These are phyloP conservation scores for Penicillium subrubescens DNA, from an alignment of 495 filamentous ascomycete genomes.

Conservation along the genomic window DNA sequence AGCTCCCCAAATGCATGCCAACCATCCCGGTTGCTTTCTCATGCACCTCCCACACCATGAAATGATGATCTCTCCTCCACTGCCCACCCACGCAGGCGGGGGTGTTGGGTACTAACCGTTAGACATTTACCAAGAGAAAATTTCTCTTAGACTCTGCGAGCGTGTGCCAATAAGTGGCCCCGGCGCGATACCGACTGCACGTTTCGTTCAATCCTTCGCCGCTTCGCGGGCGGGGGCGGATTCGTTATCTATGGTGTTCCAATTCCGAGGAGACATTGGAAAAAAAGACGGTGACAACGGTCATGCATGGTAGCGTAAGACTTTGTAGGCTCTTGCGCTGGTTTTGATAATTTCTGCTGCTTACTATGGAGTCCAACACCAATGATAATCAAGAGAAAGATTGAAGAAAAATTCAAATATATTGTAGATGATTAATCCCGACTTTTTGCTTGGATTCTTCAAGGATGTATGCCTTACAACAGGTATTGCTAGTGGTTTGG, in stretches of 20 bases:
- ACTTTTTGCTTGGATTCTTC: background rate
- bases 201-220: background rate
- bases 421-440: slow-evolving; percentile 5
- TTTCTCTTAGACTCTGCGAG: background rate
- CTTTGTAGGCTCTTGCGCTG: background rate
- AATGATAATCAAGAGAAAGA: background rate
- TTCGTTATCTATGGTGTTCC: background rate
- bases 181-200: background rate
- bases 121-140: background rate
- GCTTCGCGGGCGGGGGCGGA: background rate
- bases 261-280: background rate
- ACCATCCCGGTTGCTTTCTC: background rate
- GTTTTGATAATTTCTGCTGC: background rate
- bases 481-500: background rate
- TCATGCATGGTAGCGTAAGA: slow-evolving; percentile 14
- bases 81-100: background rate
- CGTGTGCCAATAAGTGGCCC: slow-evolving; percentile 2
- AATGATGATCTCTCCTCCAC: background rate
- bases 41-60: background rate
- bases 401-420: background rate
- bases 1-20: background rate
- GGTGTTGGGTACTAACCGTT: background rate
- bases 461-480: background rate
- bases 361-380: background rate
- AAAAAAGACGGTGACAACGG: slow-evolving; percentile 14